A percentile compares a stretch with the other conserved stretches of the same genome.
These are phyloP conservation scores for Ascochyta clinopodiicola DNA, from an alignment of 2,329 filamentous ascomycete genomes.

Conservation along the genomic window DNA sequence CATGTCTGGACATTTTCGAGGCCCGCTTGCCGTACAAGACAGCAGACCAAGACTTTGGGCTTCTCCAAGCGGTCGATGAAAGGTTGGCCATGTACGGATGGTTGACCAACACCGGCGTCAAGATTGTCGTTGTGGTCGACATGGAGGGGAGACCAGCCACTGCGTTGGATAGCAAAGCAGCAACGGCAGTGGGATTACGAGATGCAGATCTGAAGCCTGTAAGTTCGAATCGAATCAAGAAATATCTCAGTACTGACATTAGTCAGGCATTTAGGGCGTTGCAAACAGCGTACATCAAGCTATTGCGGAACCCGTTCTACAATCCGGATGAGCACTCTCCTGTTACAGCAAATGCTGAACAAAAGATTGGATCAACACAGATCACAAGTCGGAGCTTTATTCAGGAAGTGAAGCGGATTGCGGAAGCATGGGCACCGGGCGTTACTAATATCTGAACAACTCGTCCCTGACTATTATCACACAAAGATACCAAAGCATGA, in stretches of 20 bases:
- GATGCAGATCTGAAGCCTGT: constrained; percentile 89
- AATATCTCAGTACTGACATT: constrained; percentile 10
- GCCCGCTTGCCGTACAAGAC: constrained; percentile 77
- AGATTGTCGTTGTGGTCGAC: constrained; percentile 89
- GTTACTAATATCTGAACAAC: constrained; percentile 62
- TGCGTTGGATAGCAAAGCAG: constrained; percentile 40
- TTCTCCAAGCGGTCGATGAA: constrained; percentile 93
- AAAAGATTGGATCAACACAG: constrained; percentile 60
- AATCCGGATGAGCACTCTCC: constrained; percentile 83
- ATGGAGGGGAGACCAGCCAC: constrained; percentile 73
- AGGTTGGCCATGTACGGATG: constrained; percentile 92
- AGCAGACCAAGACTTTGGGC: constrained; percentile 82
- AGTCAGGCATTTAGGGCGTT: constrained; percentile 81
- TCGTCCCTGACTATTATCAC: constrained; percentile 17
- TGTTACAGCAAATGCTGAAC: constrained; percentile 55
- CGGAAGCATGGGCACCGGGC: constrained; percentile 82
- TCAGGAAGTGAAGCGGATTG: constrained; percentile 83
- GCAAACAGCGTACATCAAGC: constrained; percentile 86
- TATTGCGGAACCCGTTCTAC: constrained; percentile 95
- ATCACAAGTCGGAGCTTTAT: constrained; percentile 84
- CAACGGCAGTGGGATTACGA: constrained; percentile 69
- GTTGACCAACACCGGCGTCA: constrained; percentile 93
- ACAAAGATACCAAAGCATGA: constrained; percentile 33
- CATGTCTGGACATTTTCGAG: constrained; percentile 92
- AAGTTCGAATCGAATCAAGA: constrained; percentile 37